Conservation (phyloP, 768 basidiomycete genomes). For the Dioszegia crocea region DNA sequence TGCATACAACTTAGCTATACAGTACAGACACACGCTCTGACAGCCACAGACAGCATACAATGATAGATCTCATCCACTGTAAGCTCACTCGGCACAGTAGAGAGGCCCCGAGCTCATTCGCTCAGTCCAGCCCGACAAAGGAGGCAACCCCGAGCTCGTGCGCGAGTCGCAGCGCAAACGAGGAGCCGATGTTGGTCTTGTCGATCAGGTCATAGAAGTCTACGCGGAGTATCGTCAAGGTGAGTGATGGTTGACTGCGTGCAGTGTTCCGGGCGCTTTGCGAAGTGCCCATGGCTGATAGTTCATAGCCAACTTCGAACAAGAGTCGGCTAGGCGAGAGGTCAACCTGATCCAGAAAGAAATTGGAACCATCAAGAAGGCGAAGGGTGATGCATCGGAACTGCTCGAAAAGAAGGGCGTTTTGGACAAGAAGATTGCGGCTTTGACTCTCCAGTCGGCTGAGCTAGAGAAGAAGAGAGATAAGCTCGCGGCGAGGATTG, state of each 20-base stretch:
- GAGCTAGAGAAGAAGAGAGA: slow-evolving; percentile 59
- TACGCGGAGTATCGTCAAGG: slow-evolving; percentile 92
- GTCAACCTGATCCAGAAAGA: slow-evolving; percentile 90
- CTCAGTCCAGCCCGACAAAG: slow-evolving; percentile 52
- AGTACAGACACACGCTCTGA: too few relatives aligned
- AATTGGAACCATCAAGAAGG: slow-evolving; percentile 91
- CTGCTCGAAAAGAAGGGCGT: slow-evolving; percentile 76
- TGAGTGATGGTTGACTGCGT: too few relatives aligned
- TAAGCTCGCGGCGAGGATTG: slow-evolving; percentile 72
- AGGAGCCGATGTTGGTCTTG: slow-evolving; percentile 80
- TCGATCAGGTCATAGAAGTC: slow-evolving; percentile 89
- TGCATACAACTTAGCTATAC: too few relatives aligned
- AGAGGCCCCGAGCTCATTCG: slow-evolving; percentile 7
- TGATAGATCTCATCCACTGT: slow-evolving; percentile 27
- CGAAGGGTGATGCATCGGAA: slow-evolving; percentile 85
- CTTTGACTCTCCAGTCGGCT: slow-evolving; percentile 69
- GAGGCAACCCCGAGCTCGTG: slow-evolving; percentile 86
- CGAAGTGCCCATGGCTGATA: not conserved
- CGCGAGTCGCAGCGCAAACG: slow-evolving; percentile 88
- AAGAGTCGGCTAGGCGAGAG: slow-evolving; percentile 70
- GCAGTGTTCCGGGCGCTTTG: too few relatives aligned
- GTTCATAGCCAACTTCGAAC: slow-evolving; percentile 75
- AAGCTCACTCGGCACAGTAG: not conserved
- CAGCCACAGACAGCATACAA: too few relatives aligned
- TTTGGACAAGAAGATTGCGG: slow-evolving; percentile 77